Evolutionary conservation across 352 stramenopile species (phyloP).

Genomic region (Halophytophthora polymorphica): DNA sequence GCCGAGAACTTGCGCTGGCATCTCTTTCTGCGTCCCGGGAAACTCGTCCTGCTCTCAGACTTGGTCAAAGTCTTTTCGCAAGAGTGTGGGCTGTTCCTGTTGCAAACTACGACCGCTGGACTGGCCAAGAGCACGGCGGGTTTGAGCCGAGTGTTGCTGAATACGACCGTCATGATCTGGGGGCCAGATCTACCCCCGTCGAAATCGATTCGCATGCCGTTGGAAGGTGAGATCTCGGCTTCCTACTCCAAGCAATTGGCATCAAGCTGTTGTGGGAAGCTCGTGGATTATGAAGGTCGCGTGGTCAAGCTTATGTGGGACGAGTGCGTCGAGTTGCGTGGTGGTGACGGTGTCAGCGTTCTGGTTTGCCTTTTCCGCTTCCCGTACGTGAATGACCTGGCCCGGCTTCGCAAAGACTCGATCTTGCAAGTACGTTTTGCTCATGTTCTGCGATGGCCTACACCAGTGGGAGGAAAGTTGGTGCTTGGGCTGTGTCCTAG

Average conservation of each 20-base stretch:
- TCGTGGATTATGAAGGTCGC: constrained; percentile 31
- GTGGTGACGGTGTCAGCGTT: constrained; percentile 12
- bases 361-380: constrained; percentile 42
- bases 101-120: constrained; percentile 36
- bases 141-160: background rate
- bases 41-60: constrained; percentile 51
- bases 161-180: constrained; percentile 32
- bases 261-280: constrained; percentile 16
- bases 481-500: constrained; percentile 38
- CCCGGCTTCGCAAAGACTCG: constrained; percentile 26
- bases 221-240: constrained; percentile 8
- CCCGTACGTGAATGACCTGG: constrained; percentile 25
- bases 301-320: constrained; percentile 35
- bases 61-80: constrained; percentile 61
- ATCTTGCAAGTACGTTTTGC: constrained; percentile 19
- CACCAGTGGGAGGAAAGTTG: constrained; percentile 19
- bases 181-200: background rate
- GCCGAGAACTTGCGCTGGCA: constrained; percentile 33
- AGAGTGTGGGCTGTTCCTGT: constrained; percentile 59
- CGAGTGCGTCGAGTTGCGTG: constrained; percentile 37
- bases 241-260: constrained; percentile 6
- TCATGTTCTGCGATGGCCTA: constrained; percentile 34
- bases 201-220: background rate
- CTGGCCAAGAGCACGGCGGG: background rate
- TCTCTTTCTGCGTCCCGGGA: constrained; percentile 40